Percentiles rank a stretch among this genome's conserved stretches.
These are phyloP conservation scores for Nakazawaea sp. DNA, from an alignment of 805 yeast genomes.

Conservation along the genomic window DNA sequence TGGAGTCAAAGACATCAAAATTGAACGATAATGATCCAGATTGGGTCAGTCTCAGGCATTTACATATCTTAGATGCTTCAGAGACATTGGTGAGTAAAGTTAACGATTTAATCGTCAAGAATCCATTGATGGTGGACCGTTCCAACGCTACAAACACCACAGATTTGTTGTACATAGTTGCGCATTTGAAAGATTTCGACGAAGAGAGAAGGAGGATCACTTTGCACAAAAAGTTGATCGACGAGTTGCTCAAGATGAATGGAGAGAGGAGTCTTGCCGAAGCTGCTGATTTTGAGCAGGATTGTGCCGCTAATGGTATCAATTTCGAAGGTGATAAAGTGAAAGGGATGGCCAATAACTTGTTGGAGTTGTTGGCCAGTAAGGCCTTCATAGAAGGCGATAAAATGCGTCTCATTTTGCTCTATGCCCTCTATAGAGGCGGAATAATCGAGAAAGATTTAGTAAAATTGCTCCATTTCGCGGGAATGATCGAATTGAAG, in stretches of 20 bases:
- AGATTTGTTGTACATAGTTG: conserved; percentile 71
- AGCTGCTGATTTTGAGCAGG: conserved; percentile 81
- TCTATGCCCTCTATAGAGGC: conserved; percentile 76
- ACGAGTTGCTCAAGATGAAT: conserved; percentile 56
- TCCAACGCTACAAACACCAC: conserved; percentile 56
- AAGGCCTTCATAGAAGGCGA: conserved; percentile 49
- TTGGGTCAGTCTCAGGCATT: conserved; percentile 66
- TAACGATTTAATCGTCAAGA: conserved; percentile 59
- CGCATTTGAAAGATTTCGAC: conserved; percentile 60
- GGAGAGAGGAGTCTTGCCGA: conserved; percentile 55
- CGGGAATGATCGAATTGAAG: conserved; percentile 30
- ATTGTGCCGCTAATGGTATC: conserved; percentile 65
- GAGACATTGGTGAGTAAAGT: conserved; percentile 53
- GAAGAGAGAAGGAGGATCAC: conserved; percentile 57
- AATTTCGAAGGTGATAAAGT: conserved; percentile 61
- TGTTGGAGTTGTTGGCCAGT: conserved; percentile 48
- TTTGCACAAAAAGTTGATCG: conserved; percentile 54
- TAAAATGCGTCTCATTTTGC: conserved; percentile 65
- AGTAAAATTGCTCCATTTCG: conserved; percentile 57
- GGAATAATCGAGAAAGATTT: conserved; percentile 75
- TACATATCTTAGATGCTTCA: conserved; percentile 69
- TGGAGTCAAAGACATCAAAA: conserved; percentile 37
- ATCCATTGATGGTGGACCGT: conserved; percentile 70
- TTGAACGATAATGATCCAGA: conserved; percentile 59
- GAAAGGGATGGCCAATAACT: conserved; percentile 51